These are phyloP conservation scores for Nakazawaea ambrosiae DNA, from an alignment of 805 yeast species.

Conservation along the genomic window DNA sequence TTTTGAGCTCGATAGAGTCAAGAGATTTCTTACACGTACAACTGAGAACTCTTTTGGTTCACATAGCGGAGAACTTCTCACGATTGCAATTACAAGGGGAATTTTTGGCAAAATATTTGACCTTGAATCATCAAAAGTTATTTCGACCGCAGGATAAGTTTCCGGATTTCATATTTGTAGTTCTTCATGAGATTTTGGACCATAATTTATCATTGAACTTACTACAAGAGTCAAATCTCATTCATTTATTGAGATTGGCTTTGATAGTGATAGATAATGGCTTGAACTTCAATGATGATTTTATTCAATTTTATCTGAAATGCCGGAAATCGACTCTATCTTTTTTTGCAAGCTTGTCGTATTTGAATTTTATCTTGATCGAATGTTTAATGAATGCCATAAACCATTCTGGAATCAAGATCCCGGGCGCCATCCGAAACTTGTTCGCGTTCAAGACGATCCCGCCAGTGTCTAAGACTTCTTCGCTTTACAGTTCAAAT, in stretches of 20 bases:
- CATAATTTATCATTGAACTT: constrained; percentile 23
- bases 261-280: neutral
- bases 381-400: no score
- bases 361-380: constrained; percentile 25
- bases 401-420: no score
- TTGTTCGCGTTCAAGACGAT: constrained; percentile 20
- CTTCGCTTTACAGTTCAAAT: no score
- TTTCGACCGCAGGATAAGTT: constrained; percentile 12
- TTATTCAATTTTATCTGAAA: constrained; percentile 15
- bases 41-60: no score
- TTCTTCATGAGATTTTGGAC: constrained; percentile 24
- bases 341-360: constrained; percentile 27
- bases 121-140: no score
- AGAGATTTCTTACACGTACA: no score
- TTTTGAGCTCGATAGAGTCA: no score
- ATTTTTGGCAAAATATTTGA: no score
- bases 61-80: no score
- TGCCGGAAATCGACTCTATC: constrained; percentile 15
- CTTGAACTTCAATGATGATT: constrained; percentile 9
- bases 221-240: constrained; percentile 15
- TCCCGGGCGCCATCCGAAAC: no score
- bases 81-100: no score
- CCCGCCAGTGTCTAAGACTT: constrained; percentile 23
- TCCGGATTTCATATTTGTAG: constrained; percentile 15
- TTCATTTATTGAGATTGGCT: constrained; percentile 16